Evolutionary conservation across 192 early-diverging fungal species (phyloP).

Genomic region (Coemansia sp.): DNA sequence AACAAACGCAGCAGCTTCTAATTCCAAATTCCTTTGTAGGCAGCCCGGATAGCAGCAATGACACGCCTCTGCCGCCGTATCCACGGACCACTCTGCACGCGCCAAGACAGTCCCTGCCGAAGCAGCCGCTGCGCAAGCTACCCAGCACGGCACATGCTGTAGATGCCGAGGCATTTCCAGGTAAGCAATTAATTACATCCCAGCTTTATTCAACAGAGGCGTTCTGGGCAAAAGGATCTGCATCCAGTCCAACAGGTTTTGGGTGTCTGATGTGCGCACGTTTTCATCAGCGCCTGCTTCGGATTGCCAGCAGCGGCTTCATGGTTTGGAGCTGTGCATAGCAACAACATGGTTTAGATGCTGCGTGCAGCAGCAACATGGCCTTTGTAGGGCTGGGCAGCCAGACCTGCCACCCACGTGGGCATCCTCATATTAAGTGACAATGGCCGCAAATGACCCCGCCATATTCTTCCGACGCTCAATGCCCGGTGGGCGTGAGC

Average conservation of each 20-base stretch:
- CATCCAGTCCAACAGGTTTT: neutral
- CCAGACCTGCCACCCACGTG: neutral
- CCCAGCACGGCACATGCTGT: neutral
- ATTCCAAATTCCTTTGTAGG: neutral
- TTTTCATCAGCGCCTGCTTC: neutral
- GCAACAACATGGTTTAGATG: neutral
- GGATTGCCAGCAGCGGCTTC: neutral
- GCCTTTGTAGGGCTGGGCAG: no score
- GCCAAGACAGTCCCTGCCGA: neutral
- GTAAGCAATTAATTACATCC: conserved; percentile 1
- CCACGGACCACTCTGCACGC: neutral
- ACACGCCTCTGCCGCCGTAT: conserved; percentile 6
- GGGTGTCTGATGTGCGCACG: neutral
- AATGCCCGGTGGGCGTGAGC: neutral
- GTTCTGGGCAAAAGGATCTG: conserved; percentile 7
- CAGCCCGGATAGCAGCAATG: neutral
- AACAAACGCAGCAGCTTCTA: neutral
- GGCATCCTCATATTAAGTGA: conserved; percentile 5
- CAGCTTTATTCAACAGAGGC: neutral
- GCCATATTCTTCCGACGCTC: neutral
- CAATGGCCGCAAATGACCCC: conserved; percentile 1
- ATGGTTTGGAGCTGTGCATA: neutral
- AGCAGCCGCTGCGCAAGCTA: neutral
- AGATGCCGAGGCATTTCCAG: conserved; percentile 4
- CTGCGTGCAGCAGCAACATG: no score